Conservation (phyloP, 2,329 filamentous ascomycete genomes). For the Cercospora sesami region DNA sequence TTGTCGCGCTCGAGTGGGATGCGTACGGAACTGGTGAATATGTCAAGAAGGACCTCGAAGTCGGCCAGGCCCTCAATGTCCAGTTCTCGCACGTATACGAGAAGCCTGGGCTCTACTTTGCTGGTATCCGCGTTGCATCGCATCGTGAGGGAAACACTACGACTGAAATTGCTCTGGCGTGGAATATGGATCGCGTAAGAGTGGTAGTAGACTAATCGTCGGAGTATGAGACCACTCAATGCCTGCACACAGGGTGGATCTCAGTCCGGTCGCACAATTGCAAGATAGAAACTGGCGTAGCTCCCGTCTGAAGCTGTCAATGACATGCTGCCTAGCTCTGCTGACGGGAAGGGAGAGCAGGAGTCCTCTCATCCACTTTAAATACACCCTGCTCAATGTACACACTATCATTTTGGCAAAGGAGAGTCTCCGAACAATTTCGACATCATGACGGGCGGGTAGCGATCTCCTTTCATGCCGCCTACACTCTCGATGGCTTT, state of each 20-base stretch:
- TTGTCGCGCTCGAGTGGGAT: background rate
- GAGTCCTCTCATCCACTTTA: background rate
- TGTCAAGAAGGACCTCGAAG: background rate
- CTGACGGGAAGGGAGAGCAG: too few relatives aligned
- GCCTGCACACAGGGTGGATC: too few relatives aligned
- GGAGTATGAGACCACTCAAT: background rate
- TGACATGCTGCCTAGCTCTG: too few relatives aligned
- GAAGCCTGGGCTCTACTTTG: background rate
- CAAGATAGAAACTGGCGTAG: too few relatives aligned
- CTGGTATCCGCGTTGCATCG: background rate
- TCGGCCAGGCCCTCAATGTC: background rate
- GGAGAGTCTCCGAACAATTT: slow-evolving; percentile 32
- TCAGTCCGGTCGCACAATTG: too few relatives aligned
- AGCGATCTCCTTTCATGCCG: slow-evolving; percentile 33
- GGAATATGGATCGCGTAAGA: background rate
- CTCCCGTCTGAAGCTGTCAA: too few relatives aligned
- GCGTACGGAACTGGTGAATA: background rate
- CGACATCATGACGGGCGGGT: slow-evolving; percentile 35
- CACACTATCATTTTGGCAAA: slow-evolving; percentile 15
- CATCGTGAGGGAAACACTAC: background rate
- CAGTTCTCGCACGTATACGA: background rate
- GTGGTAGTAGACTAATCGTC: background rate
- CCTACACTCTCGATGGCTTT: slow-evolving; percentile 36
- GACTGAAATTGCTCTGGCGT: background rate
- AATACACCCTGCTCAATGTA: background rate